Percentiles rank a stretch among this genome's conserved stretches.
phyloP scores from a whole-genome alignment of 495 filamentous ascomycete species.

The Astrocystis sublimbata region DNA sequence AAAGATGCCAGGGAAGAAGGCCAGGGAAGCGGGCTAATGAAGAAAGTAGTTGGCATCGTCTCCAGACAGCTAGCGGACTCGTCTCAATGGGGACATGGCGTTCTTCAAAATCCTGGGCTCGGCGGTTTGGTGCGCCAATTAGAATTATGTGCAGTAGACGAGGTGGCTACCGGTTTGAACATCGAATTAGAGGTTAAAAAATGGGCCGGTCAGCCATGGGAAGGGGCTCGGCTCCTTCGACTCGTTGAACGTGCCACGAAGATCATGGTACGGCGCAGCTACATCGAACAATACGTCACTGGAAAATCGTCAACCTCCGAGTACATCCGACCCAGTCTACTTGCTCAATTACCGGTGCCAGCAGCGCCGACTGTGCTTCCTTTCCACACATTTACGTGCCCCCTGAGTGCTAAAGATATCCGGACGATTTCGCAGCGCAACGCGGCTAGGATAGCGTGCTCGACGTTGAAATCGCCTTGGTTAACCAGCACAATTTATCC shows the following conservation, averaged over 20 bases:
- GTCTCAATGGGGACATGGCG: conserved; percentile 79
- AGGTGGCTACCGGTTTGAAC: conserved; percentile 31
- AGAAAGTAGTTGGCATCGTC: conserved; percentile 92
- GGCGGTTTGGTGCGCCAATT: conserved; percentile 52
- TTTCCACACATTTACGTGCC: conserved; percentile 99
- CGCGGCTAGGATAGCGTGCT: conserved; percentile 86
- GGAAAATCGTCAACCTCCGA: conserved; percentile 56
- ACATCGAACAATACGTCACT: conserved; percentile 75
- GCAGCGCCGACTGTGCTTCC: conserved; percentile 93
- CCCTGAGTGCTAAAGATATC: conserved; percentile 89
- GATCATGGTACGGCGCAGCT: conserved; percentile 80
- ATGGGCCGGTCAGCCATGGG: conserved; percentile 80
- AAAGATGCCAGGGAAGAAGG: conserved; percentile 65
- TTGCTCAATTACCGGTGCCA: conserved; percentile 73
- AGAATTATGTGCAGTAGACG: conserved; percentile 26
- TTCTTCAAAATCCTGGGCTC: conserved; percentile 57
- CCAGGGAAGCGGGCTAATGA: conserved; percentile 79
- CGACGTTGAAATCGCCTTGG: conserved; percentile 84
- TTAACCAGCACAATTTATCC: conserved; percentile 77
- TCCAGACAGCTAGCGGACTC: conserved; percentile 88
- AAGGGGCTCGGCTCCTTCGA: conserved; percentile 83
- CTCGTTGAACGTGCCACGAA: conserved; percentile 83
- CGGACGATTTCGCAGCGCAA: conserved; percentile 95
- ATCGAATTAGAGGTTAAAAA: conserved; percentile 51
- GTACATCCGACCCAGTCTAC: conserved; percentile 77